These are phyloP conservation scores for Byssoonygena ceratinophila DNA, from an alignment of 2,329 filamentous ascomycete species.

Conservation along the genomic window DNA sequence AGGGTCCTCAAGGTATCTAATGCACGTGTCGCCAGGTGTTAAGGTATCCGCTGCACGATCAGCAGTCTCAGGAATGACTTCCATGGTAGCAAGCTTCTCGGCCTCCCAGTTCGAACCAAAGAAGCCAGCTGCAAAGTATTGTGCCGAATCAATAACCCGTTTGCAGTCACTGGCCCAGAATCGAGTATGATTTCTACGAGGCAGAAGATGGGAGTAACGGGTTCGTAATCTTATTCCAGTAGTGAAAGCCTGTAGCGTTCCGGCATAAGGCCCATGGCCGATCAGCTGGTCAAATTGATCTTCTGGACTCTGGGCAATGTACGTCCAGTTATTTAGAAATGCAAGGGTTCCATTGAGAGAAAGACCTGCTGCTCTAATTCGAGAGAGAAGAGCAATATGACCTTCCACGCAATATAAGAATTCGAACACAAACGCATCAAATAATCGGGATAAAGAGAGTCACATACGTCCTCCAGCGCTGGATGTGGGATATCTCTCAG, in stretches of 20 bases:
- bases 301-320: conserved; percentile 41
- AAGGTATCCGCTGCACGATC: conserved; percentile 46
- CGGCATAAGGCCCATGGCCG: conserved; percentile 46
- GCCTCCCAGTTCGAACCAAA: conserved; percentile 43
- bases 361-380: conserved; percentile 35
- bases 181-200: conserved; percentile 25
- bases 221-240: conserved; percentile 46
- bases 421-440: not conserved
- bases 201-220: conserved; percentile 42
- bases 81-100: conserved; percentile 31
- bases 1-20: conserved; percentile 30
- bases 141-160: conserved; percentile 48
- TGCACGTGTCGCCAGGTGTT: conserved; percentile 44
- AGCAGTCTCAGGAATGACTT: conserved; percentile 44
- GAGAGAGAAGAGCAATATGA: conserved; percentile 40
- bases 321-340: conserved; percentile 47
- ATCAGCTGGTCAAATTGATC: conserved; percentile 46
- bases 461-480: conserved; percentile 42
- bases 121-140: conserved; percentile 45
- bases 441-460: not conserved
- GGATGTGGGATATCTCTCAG: conserved; percentile 47
- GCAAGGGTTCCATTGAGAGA: conserved; percentile 41
- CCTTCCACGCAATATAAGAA: conserved; percentile 22
- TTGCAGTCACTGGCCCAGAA: conserved; percentile 48
- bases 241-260: conserved; percentile 44